Conservation (phyloP, 2,329 filamentous ascomycete genomes). For the Metarhizium album region DNA sequence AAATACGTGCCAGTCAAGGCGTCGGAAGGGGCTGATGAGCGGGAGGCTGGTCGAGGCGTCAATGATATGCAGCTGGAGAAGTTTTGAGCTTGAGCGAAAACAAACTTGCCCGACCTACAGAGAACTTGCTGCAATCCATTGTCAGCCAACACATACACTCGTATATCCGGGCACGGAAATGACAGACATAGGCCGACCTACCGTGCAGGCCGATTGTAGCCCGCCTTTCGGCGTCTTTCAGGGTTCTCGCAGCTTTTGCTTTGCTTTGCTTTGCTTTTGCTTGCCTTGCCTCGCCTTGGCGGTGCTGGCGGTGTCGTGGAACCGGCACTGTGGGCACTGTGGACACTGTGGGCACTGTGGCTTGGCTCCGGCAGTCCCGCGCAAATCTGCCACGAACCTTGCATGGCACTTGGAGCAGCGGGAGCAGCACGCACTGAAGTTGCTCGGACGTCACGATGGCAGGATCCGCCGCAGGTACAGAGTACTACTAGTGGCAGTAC, state of each 20-base stretch:
- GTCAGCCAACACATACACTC: background rate
- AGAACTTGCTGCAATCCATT: background rate
- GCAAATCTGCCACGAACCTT: background rate
- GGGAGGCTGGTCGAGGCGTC: background rate
- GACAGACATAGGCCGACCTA: background rate
- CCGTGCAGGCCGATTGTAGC: background rate
- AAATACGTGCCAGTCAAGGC: background rate
- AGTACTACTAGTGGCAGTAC: background rate
- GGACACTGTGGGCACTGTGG: background rate
- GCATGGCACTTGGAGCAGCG: too few relatives aligned
- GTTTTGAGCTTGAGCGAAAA: background rate
- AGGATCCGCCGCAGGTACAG: constrained; percentile 1
- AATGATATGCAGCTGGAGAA: background rate
- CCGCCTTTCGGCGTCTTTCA: too few relatives aligned
- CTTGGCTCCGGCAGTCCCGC: background rate
- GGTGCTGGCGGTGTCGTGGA: background rate
- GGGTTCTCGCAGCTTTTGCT: background rate
- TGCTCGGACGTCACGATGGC: background rate
- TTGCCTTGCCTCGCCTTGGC: background rate
- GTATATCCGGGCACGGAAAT: background rate
- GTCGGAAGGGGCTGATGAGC: background rate
- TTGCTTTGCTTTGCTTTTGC: too few relatives aligned
- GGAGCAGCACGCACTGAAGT: too few relatives aligned
- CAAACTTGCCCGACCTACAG: background rate
- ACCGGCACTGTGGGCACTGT: background rate